A percentile compares a stretch with the other conserved stretches of the same genome.
phyloP scores from a whole-genome alignment of 805 yeast species.

The Pachysolen tannophilus region DNA sequence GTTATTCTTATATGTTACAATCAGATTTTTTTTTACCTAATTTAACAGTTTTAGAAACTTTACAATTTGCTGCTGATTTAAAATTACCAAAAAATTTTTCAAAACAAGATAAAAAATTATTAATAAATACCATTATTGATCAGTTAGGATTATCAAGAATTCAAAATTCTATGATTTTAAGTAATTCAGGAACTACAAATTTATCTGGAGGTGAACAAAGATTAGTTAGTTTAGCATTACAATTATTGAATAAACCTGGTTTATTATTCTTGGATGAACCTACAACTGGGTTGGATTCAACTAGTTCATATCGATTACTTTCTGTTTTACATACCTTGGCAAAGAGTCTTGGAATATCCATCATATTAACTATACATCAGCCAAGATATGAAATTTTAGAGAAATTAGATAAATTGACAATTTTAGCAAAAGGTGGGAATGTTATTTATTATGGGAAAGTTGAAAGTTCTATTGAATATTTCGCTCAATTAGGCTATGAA shows the following conservation, averaged over 20 bases:
- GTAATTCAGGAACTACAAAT: constrained; percentile 35
- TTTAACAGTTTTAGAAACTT: constrained; percentile 57
- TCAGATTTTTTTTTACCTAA: constrained; percentile 59
- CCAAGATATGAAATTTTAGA: constrained; percentile 64
- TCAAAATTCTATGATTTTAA: constrained; percentile 41
- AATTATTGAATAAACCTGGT: constrained; percentile 59
- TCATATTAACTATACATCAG: constrained; percentile 65
- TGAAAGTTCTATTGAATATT: constrained; percentile 7
- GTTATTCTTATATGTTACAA: constrained; percentile 53
- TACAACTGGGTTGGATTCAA: constrained; percentile 37
- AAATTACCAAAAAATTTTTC: constrained; percentile 37
- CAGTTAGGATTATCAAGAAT: constrained; percentile 53
- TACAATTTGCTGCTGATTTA: constrained; percentile 55
- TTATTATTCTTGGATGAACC: constrained; percentile 59
- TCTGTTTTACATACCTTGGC: constrained; percentile 47
- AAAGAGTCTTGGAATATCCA: constrained; percentile 46
- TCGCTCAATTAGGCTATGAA: constrained; percentile 7
- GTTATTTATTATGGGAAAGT: constrained; percentile 13
- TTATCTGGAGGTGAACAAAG: constrained; percentile 75
- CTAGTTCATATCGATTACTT: constrained; percentile 52
- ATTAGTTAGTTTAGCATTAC: constrained; percentile 62
- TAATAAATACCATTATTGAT: constrained; percentile 45
- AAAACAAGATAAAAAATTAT: constrained; percentile 29
- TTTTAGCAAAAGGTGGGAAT: constrained; percentile 53
- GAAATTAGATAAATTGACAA: constrained; percentile 51